These are phyloP conservation scores for Boletus tomentosulus DNA, from an alignment of 768 basidiomycete genomes.

Conservation along the genomic window DNA sequence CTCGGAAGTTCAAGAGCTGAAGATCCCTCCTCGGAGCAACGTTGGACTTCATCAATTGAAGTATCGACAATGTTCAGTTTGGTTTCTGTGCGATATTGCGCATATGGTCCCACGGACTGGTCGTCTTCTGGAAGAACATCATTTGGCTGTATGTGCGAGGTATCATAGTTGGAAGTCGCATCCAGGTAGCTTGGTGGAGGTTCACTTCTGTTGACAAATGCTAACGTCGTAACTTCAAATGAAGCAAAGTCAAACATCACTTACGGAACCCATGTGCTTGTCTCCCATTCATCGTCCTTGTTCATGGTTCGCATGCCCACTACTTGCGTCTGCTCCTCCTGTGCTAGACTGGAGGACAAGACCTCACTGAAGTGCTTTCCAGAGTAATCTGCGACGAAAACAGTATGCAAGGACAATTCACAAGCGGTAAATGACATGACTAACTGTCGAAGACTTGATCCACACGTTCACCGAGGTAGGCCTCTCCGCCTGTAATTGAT, in stretches of 20 bases:
- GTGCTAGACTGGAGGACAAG: background rate
- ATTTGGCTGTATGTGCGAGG: background rate
- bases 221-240: background rate
- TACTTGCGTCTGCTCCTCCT: background rate
- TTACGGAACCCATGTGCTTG: conserved; percentile 1
- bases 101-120: background rate
- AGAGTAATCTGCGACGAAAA: background rate
- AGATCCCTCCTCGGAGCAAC: background rate
- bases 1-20: background rate
- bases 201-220: background rate
- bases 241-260: background rate
- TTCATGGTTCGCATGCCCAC: background rate
- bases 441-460: background rate
- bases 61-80: background rate
- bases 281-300: background rate
- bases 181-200: conserved; percentile 18
- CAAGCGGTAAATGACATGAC: background rate
- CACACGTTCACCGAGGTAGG: background rate
- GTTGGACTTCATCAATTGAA: background rate
- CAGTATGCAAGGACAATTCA: background rate
- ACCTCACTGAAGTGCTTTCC: background rate
- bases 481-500: background rate
- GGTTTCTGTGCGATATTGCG: background rate
- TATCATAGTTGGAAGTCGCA: background rate
- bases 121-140: background rate